These are phyloP conservation scores for Aspergillus fischeri DNA, from an alignment of 2,329 filamentous ascomycete genomes.

Conservation along the genomic window DNA sequence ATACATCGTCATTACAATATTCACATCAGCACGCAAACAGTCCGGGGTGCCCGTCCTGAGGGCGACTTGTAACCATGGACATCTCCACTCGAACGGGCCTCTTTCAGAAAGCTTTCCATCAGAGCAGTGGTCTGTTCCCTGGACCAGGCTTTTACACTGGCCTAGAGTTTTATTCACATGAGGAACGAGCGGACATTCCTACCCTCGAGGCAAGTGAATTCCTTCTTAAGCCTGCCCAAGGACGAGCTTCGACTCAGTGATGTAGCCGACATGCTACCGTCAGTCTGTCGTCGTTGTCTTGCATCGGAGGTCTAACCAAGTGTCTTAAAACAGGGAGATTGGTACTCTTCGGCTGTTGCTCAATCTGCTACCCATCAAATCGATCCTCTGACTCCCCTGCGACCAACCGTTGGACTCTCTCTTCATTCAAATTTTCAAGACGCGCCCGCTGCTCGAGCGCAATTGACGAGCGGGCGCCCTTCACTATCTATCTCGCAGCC, in stretches of 20 bases:
- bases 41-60: background rate
- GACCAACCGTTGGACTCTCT: background rate
- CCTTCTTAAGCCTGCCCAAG: background rate
- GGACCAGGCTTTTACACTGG: background rate
- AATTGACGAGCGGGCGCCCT: background rate
- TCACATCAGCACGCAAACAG: background rate
- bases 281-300: no score
- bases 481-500: background rate
- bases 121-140: background rate
- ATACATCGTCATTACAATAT: background rate
- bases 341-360: background rate
- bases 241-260: background rate
- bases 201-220: background rate
- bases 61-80: background rate
- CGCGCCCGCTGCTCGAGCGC: background rate
- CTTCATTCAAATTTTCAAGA: background rate
- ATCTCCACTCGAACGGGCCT: background rate
- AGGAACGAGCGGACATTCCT: background rate
- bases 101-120: background rate
- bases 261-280: background rate
- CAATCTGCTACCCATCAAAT: background rate
- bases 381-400: background rate
- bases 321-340: background rate
- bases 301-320: background rate
- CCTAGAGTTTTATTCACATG: background rate